A percentile compares a stretch with the other conserved stretches of the same genome.
Conservation (phyloP, 176 grass and related monocot species). For the Chrysopogon serrulatus region DNA sequence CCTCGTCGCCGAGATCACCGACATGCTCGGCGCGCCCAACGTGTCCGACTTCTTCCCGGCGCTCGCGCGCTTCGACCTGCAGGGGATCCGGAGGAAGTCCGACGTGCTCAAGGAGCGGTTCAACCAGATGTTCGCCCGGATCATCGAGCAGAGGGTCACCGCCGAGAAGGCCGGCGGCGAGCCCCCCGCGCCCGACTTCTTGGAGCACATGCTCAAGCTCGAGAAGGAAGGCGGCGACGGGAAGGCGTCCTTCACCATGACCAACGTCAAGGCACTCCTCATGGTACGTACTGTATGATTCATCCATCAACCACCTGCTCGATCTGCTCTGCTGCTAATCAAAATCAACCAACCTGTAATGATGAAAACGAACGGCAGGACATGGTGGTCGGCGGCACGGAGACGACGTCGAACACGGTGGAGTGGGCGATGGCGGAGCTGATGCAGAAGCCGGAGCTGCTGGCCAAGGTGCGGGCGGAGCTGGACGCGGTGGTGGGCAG, state of each 20-base stretch:
- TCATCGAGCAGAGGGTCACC: conserved; percentile 40
- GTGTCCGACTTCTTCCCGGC: conserved; percentile 74
- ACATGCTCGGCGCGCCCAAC: conserved; percentile 62
- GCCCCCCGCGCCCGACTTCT: conserved; percentile 27
- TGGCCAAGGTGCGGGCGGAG: conserved; percentile 40
- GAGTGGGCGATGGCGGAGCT: conserved; percentile 84
- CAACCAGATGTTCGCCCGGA: conserved; percentile 49
- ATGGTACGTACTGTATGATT: conserved; percentile 22
- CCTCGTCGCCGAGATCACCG: conserved; percentile 63
- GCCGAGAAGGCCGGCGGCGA: not conserved
- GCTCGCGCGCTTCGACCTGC: conserved; percentile 57
- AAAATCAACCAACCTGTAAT: not conserved
- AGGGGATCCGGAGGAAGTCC: conserved; percentile 44
- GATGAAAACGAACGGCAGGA: conserved; percentile 34
- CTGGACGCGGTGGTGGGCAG: conserved; percentile 52
- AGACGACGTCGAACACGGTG: conserved; percentile 65
- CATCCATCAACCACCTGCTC: not conserved
- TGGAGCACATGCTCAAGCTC: conserved; percentile 62
- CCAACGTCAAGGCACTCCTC: conserved; percentile 62
- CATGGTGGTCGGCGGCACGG: conserved; percentile 61
- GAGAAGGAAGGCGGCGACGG: conserved; percentile 67
- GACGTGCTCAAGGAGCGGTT: conserved; percentile 33
- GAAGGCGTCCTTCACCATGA: conserved; percentile 60
- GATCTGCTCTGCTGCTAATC: not conserved
- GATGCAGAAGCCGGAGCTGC: conserved; percentile 11